Evolutionary conservation across 208 protist species (phyloP).

Genomic region (Trypanosoma rangeli): DNA sequence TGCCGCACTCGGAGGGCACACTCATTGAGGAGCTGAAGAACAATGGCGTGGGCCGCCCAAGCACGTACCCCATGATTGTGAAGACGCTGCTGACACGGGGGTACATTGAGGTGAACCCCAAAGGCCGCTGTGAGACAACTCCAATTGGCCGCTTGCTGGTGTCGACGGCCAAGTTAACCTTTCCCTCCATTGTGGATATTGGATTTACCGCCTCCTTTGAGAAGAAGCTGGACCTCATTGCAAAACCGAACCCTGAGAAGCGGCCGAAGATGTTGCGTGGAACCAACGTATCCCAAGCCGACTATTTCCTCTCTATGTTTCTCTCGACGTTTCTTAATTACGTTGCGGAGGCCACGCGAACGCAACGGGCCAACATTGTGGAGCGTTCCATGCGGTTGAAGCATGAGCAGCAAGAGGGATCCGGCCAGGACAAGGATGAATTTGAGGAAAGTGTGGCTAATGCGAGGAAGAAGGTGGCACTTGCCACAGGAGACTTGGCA

Average conservation of each 20-base stretch:
- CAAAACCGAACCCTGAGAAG: slow-evolving; percentile 51
- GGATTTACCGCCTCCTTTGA: slow-evolving; percentile 88
- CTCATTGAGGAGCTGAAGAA: slow-evolving; percentile 89
- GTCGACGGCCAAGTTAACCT: slow-evolving; percentile 63
- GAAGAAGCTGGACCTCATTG: slow-evolving; percentile 86
- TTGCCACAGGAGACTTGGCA: slow-evolving; percentile 63
- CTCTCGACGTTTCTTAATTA: slow-evolving; percentile 85
- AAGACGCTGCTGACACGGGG: slow-evolving; percentile 83
- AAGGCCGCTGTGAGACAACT: slow-evolving; percentile 83
- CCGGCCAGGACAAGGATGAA: slow-evolving; percentile 25
- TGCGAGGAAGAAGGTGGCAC: slow-evolving; percentile 43
- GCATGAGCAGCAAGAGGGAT: slow-evolving; percentile 35
- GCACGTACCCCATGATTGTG: slow-evolving; percentile 91
- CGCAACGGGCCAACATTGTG: slow-evolving; percentile 63
- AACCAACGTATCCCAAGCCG: slow-evolving; percentile 50
- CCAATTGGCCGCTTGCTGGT: slow-evolving; percentile 74
- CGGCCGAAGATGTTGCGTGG: slow-evolving; percentile 8
- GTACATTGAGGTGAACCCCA: slow-evolving; percentile 78
- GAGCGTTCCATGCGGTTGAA: slow-evolving; percentile 65
- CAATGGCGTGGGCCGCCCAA: slow-evolving; percentile 85
- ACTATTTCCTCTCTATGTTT: slow-evolving; percentile 87
- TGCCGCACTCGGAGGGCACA: slow-evolving; percentile 78
- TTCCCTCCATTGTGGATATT: slow-evolving; percentile 91
- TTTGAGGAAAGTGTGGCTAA: slow-evolving; percentile 40
- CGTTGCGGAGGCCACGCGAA: slow-evolving; percentile 77